Conservation (phyloP, 1,139 yeast species). For the Debaryomycetaceae sp. region DNA sequence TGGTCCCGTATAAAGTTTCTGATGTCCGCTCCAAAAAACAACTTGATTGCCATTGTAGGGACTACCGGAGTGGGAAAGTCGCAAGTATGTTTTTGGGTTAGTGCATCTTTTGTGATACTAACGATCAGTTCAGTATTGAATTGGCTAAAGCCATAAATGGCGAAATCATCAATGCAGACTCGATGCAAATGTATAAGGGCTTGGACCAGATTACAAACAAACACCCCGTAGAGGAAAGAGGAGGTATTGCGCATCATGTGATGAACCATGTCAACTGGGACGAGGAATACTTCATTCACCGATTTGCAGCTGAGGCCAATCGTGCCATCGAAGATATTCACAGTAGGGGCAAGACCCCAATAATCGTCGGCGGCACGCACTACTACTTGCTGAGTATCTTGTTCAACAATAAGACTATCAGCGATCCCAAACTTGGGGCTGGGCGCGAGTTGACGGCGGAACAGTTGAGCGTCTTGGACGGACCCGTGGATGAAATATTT, state of each 20-base stretch:
- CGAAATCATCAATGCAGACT: slow-evolving; percentile 91
- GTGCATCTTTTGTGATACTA: background rate
- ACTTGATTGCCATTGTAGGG: slow-evolving; percentile 74
- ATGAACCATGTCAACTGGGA: slow-evolving; percentile 80
- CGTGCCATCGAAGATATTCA: slow-evolving; percentile 60
- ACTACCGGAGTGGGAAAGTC: slow-evolving; percentile 99
- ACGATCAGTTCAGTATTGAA: slow-evolving; percentile 58
- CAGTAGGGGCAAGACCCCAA: slow-evolving; percentile 69
- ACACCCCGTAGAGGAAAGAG: slow-evolving; percentile 76
- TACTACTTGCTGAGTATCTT: slow-evolving; percentile 79
- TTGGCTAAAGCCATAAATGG: slow-evolving; percentile 76
- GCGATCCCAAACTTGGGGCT: slow-evolving; percentile 6
- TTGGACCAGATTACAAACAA: slow-evolving; percentile 82
- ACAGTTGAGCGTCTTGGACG: slow-evolving; percentile 49
- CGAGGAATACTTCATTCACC: slow-evolving; percentile 79
- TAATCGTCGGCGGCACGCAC: slow-evolving; percentile 94
- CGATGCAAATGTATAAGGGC: slow-evolving; percentile 87
- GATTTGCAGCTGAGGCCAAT: slow-evolving; percentile 71
- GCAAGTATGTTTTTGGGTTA: slow-evolving; percentile 41
- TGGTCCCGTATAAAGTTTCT: slow-evolving; percentile 18
- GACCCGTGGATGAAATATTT: slow-evolving; percentile 52
- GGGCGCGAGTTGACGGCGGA: slow-evolving; percentile 26
- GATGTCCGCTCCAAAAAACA: slow-evolving; percentile 28
- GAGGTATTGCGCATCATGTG: slow-evolving; percentile 76
- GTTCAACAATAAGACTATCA: slow-evolving; percentile 61